Evolutionary conservation across 2,329 filamentous ascomycete species (phyloP).

Genomic region (Diplodia mutila): DNA sequence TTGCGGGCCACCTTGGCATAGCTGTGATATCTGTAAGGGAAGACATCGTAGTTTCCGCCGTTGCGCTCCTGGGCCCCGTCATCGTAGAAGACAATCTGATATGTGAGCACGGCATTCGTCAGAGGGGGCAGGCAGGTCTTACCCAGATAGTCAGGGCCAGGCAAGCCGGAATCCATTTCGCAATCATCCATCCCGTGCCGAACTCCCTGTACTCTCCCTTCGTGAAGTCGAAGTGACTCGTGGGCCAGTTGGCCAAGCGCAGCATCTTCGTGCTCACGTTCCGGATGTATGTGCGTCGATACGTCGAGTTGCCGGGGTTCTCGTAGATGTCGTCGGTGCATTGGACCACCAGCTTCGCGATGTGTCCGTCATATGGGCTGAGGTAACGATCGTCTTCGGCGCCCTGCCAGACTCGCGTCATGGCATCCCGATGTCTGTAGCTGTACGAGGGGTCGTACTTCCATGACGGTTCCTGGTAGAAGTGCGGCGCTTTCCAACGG

Average conservation of each 20-base stretch:
- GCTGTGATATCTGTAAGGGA: constrained; percentile 37
- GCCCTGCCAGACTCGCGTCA: constrained; percentile 7
- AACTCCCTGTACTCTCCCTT: background rate
- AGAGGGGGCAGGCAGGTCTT: constrained; percentile 6
- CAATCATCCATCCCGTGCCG: constrained; percentile 31
- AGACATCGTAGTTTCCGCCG: constrained; percentile 34
- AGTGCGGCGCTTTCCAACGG: constrained; percentile 16
- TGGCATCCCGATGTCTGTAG: constrained; percentile 7
- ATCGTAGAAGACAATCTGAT: background rate
- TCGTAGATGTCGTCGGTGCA: constrained; percentile 40
- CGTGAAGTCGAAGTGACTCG: constrained; percentile 36
- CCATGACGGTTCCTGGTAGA: constrained; percentile 21
- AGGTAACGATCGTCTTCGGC: constrained; percentile 37
- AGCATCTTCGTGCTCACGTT: constrained; percentile 36
- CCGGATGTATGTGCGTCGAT: constrained; percentile 37
- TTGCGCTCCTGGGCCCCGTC: constrained; percentile 31
- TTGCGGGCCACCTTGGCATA: constrained; percentile 40
- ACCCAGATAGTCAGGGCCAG: constrained; percentile 34
- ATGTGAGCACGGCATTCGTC: background rate
- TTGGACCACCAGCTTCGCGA: constrained; percentile 39
- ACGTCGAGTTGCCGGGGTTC: constrained; percentile 34
- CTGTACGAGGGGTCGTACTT: background rate
- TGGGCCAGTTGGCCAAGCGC: constrained; percentile 39
- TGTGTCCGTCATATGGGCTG: constrained; percentile 36
- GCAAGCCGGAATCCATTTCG: constrained; percentile 38